Conservation (phyloP, 2,329 filamentous ascomycete species). For the Fusarium setosum region DNA sequence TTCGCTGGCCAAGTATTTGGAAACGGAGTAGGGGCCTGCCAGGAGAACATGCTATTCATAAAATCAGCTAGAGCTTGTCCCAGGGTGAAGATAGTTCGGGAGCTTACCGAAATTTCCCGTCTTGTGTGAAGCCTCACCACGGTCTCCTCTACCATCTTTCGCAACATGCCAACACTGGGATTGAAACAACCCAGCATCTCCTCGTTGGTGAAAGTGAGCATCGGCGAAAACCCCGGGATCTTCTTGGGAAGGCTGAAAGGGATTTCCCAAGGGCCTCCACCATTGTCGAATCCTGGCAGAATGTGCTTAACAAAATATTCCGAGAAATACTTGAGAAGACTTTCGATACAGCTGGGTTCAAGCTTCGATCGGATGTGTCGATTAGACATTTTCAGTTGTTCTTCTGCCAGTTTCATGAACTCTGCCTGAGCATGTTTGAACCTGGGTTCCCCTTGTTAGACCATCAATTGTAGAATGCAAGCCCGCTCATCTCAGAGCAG, state of each 20-base stretch:
- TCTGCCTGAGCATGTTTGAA: not conserved
- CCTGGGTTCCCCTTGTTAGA: not conserved
- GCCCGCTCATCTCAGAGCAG: not conserved
- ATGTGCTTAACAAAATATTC: not conserved
- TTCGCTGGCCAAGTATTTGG: slow-evolving; percentile 3
- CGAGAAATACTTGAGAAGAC: not conserved
- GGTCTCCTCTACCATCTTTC: slow-evolving; percentile 4
- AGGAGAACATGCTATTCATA: slow-evolving; percentile 5
- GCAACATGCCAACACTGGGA: not conserved
- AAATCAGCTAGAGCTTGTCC: not conserved
- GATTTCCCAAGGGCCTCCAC: not conserved
- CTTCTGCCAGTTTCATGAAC: not conserved
- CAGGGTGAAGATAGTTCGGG: not conserved
- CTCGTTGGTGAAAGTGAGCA: slow-evolving; percentile 1
- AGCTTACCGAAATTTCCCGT: not conserved
- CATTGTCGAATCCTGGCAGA: not conserved
- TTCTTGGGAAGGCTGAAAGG: not conserved
- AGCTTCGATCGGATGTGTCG: not conserved
- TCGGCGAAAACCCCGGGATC: not conserved
- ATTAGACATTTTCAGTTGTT: not conserved
- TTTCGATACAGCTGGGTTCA: not conserved
- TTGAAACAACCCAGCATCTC: slow-evolving; percentile 7
- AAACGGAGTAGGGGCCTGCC: slow-evolving; percentile 2
- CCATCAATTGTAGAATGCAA: not conserved
- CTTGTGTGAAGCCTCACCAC: not conserved